Evolutionary conservation across 2,329 filamentous ascomycete genomes (phyloP).

Genomic region (Calonectria ilicicola): DNA sequence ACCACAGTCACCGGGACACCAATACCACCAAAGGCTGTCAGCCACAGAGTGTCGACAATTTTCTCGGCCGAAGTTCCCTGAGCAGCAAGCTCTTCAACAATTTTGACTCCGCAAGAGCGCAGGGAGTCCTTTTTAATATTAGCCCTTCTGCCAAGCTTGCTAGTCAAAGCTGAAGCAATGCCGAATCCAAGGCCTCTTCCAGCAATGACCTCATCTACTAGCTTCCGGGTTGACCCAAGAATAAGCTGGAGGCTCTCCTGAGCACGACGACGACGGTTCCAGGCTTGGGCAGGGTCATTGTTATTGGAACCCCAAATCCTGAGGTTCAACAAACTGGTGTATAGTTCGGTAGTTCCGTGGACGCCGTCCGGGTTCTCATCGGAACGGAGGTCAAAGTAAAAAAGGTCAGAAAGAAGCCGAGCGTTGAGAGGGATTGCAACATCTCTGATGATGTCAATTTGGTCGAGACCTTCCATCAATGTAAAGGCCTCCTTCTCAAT

Average conservation of each 20-base stretch:
- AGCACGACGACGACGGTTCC: conserved; percentile 57
- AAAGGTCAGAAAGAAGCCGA: conserved; percentile 65
- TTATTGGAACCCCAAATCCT: conserved; percentile 61
- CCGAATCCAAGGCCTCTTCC: conserved; percentile 48
- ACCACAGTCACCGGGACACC: conserved; percentile 54
- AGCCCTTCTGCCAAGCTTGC: conserved; percentile 43
- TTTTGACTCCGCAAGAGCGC: conserved; percentile 52
- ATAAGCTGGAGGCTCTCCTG: conserved; percentile 53
- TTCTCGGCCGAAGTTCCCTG: conserved; percentile 48
- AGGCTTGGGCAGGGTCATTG: conserved; percentile 59
- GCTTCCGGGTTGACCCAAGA: conserved; percentile 52
- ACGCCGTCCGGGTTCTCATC: conserved; percentile 63
- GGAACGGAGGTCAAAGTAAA: conserved; percentile 69
- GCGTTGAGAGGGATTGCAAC: conserved; percentile 71
- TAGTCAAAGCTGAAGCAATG: conserved; percentile 44
- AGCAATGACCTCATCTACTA: conserved; percentile 51
- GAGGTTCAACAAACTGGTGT: conserved; percentile 55
- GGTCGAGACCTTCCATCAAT: conserved; percentile 50
- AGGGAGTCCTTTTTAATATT: conserved; percentile 51
- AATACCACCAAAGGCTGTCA: conserved; percentile 54
- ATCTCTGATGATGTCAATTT: conserved; percentile 60
- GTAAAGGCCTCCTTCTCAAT: conserved; percentile 53
- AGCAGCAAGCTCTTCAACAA: conserved; percentile 51
- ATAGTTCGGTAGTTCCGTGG: conserved; percentile 55
- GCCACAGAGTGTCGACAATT: conserved; percentile 52